Percentiles rank a stretch among this genome's conserved stretches.
phyloP scores from a whole-genome alignment of 139 green algal species.

The Tetradesmus obliquus region DNA sequence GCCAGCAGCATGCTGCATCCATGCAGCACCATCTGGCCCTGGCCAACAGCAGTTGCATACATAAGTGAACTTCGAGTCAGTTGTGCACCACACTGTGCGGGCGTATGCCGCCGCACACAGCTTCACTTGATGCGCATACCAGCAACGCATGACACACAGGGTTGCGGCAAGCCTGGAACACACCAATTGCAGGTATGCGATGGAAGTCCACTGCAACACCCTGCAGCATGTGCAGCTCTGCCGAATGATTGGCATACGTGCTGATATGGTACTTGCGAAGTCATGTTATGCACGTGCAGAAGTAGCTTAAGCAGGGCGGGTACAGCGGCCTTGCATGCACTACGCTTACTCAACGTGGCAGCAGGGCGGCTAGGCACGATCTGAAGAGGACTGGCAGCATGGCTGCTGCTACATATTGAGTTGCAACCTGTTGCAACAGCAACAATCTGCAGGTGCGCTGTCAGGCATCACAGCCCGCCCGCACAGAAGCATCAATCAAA shows the following conservation, averaged over 20 bases:
- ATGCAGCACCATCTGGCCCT: no score
- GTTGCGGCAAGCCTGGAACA: no score
- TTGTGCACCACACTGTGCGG: no score
- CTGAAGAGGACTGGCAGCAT: no score
- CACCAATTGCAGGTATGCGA: not conserved
- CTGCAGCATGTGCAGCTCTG: not conserved
- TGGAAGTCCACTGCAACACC: slow-evolving; percentile 2
- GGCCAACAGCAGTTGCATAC: no score
- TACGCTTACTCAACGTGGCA: not conserved
- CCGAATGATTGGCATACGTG: not conserved
- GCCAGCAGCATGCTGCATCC: no score
- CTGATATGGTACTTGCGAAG: not conserved
- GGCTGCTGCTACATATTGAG: not conserved
- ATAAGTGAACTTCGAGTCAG: no score
- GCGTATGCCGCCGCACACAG: no score
- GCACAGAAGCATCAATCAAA: not conserved
- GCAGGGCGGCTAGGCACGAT: not conserved
- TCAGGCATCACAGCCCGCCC: not conserved
- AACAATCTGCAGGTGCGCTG: not conserved
- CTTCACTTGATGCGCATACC: no score
- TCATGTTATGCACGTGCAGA: not conserved
- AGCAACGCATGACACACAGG: no score
- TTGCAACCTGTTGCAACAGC: not conserved
- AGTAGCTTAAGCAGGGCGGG: not conserved
- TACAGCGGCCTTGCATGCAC: not conserved